Conservation (phyloP, 352 stramenopile genomes). For the Phytophthora chlamydospora region DNA sequence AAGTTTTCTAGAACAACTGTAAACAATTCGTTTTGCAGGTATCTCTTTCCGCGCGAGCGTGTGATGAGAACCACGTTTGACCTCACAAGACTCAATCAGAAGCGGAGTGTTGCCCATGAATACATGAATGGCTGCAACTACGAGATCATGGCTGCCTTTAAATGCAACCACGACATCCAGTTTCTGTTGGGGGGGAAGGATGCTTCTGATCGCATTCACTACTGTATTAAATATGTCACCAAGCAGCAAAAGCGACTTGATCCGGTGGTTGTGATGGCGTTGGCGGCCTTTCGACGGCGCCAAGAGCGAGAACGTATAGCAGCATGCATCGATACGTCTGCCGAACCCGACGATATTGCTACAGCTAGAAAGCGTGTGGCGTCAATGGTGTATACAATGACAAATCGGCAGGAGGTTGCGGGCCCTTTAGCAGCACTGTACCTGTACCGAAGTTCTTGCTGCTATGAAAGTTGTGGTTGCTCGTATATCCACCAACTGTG, state of each 20-base stretch:
- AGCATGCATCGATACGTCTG: not conserved
- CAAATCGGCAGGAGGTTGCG: conserved; percentile 3
- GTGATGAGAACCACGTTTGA: not conserved
- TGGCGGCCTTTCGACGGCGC: not conserved
- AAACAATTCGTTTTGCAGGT: not conserved
- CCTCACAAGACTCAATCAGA: not conserved
- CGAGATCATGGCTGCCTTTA: conserved; percentile 4
- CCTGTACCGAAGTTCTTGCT: not conserved
- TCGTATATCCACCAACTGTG: not conserved
- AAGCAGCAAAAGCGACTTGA: conserved; percentile 4
- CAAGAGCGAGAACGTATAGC: not conserved
- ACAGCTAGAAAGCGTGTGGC: not conserved
- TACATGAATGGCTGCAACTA: not conserved
- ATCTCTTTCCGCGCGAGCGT: conserved; percentile 5
- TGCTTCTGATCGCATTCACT: conserved; percentile 2
- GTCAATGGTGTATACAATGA: conserved; percentile 1
- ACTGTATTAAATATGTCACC: not conserved
- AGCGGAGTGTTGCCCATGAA: not conserved
- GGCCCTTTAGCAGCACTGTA: not conserved
- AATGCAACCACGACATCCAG: conserved; percentile 1
- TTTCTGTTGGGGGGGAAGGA: not conserved
- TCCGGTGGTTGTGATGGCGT: not conserved
- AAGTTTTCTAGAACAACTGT: conserved; percentile 2
- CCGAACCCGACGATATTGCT: no score
- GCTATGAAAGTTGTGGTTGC: not conserved